Base-by-base conservation (phyloP, 1,284 basidiomycete species). In the Heterobasidion occidentale region DNA sequence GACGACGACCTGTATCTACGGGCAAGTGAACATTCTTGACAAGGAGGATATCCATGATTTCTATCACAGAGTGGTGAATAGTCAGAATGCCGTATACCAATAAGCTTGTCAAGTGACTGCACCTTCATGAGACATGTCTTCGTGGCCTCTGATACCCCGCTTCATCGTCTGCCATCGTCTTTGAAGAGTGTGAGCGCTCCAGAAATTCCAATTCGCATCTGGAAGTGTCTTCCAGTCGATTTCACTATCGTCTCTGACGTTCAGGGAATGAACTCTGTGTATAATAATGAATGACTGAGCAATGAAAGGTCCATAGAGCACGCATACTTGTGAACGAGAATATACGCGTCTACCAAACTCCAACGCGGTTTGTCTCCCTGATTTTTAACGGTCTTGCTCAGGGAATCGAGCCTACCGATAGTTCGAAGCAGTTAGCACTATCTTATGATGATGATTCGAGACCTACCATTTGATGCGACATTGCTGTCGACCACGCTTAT, bases 381-480 rank as follows among this genome's bases (percentile, higher is more conserved):
- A 56, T 82, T 85, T 64, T 89, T 90, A 45, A 86, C 72, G 15
- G 79, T 80, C 62, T 84, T 84, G 61, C 82, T 87, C 50, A 92
- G 70, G 1, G 80, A 78, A 69, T 91, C 88, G 36, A 83, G 86
- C 88, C 88, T 90, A 56, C 1, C 46, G 20, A 44, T 46, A 55
- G 46, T n/a, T 27, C 6, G 1, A 6, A 27, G 27, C 27, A 27
- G 27, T 27, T 27, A 27, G 27, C 27, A 27, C 4, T 27, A 6
- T 4, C 6, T 27, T 6, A 27, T 6, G 5, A 27, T 27, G 5
- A 27, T 27, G 6, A 27, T 27, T 27, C 27, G 38, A 20, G 3
- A 12, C 64, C 38, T 59, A 88, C 88, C 90, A 93, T 78, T 93
- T 93, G 49, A 87, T 88, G 54, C 91, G 76, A 71, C 90, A 92